These are phyloP conservation scores for Stygiomarasmius scandens DNA, from an alignment of 1,284 basidiomycete genomes.

Conservation along the genomic window DNA sequence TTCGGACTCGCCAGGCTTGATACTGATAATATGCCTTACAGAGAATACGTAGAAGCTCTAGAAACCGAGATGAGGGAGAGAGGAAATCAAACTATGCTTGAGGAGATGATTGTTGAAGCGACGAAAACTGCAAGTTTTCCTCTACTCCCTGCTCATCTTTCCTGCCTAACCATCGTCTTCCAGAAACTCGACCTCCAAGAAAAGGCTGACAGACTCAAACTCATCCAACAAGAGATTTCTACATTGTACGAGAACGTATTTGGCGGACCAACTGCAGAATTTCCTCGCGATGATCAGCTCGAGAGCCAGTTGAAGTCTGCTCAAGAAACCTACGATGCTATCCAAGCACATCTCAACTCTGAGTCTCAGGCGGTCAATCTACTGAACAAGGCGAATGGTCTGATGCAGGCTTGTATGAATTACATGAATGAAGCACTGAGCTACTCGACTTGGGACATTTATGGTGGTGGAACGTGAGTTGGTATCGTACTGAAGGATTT, in stretches of 20 bases:
- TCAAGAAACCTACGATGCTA: conserved; percentile 33
- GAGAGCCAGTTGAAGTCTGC: conserved; percentile 14
- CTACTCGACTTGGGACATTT: conserved; percentile 43
- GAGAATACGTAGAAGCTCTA: conserved; percentile 47
- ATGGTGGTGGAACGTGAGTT: conserved; percentile 39
- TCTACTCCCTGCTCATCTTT: neutral
- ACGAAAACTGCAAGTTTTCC: conserved; percentile 31
- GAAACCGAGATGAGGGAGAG: conserved; percentile 41
- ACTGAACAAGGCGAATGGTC: conserved; percentile 33
- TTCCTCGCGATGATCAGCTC: conserved; percentile 19
- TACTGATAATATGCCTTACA: no score
- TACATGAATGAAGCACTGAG: conserved; percentile 37
- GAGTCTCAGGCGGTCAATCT: conserved; percentile 41
- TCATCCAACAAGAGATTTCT: conserved; percentile 35
- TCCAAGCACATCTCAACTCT: conserved; percentile 36
- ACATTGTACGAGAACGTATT: conserved; percentile 42
- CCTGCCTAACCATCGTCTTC: neutral
- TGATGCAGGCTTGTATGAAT: conserved; percentile 31
- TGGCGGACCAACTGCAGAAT: conserved; percentile 39
- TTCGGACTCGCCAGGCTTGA: no score
- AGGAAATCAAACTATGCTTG: conserved; percentile 31
- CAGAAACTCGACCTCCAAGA: conserved; percentile 25
- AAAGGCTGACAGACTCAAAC: conserved; percentile 30
- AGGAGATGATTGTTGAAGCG: conserved; percentile 36
- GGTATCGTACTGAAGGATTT: no score